These are phyloP conservation scores for Colletotrichum abscissum DNA, from an alignment of 2,329 filamentous ascomycete species.

Conservation along the genomic window DNA sequence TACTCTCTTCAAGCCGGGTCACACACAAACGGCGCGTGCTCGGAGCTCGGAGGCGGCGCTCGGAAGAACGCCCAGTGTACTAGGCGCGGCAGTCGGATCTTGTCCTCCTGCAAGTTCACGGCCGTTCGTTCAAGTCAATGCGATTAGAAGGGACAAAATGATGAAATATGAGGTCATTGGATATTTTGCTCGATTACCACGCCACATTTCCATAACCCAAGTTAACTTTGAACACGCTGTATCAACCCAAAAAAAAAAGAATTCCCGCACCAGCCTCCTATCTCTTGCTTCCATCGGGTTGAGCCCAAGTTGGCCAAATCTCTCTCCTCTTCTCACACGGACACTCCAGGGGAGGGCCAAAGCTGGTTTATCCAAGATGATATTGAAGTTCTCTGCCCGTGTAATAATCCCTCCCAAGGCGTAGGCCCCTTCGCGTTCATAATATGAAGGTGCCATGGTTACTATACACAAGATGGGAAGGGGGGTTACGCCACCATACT, in stretches of 20 bases:
- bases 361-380: background rate
- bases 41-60: background rate
- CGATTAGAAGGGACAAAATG: background rate
- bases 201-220: background rate
- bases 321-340: background rate
- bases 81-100: background rate
- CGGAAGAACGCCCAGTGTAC: background rate
- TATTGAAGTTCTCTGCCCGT: background rate
- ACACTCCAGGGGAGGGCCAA: background rate
- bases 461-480: conserved; percentile 34
- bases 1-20: background rate
- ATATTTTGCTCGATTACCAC: conserved; percentile 29
- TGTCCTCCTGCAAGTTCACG: background rate
- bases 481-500: conserved; percentile 13
- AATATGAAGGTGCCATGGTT: conserved; percentile 29
- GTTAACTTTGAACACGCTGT: conserved; percentile 15
- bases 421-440: background rate
- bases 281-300: no score
- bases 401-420: background rate
- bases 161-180: conserved; percentile 22
- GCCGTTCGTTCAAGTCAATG: background rate
- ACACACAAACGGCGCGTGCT: background rate
- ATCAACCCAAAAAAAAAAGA: background rate
- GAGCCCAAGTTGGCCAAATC: background rate
- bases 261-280: background rate